Percentiles rank a stretch among this genome's conserved stretches.
These are phyloP conservation scores for Colletotrichum sp. DNA, from an alignment of 2,329 filamentous ascomycete species.

Conservation along the genomic window DNA sequence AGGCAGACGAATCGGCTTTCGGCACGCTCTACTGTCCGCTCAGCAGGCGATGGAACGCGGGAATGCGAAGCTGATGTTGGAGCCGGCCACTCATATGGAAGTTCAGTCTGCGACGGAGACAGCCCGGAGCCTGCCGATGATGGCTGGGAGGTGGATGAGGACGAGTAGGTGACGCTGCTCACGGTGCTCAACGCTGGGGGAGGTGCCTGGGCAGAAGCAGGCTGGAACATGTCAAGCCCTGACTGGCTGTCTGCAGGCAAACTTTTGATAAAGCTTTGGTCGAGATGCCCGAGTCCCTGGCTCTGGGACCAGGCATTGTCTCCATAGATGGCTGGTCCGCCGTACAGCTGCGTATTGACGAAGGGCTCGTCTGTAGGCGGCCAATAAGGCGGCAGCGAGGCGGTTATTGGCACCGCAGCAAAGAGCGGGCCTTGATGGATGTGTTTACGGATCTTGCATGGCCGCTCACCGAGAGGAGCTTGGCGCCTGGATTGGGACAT, in stretches of 20 bases:
- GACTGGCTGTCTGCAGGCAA: neutral
- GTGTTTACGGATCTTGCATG: neutral
- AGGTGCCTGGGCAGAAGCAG: neutral
- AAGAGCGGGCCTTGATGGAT: neutral
- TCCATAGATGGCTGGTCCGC: neutral
- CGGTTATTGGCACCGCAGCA: neutral
- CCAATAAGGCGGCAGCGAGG: conserved; percentile 8
- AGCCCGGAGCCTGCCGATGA: conserved; percentile 33
- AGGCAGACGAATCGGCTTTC: conserved; percentile 28
- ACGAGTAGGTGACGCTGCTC: conserved; percentile 28
- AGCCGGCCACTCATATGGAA: conserved; percentile 24
- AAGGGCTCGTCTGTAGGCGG: neutral
- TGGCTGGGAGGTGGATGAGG: conserved; percentile 22
- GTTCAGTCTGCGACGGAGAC: conserved; percentile 34
- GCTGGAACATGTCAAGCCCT: neutral
- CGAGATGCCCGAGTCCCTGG: neutral
- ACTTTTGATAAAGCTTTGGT: neutral
- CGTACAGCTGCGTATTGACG: neutral
- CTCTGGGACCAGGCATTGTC: neutral
- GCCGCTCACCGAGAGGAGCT: neutral
- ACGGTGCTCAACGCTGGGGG: conserved; percentile 26
- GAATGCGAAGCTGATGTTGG: conserved; percentile 13
- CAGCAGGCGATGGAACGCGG: conserved; percentile 28
- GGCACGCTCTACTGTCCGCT: conserved; percentile 3
- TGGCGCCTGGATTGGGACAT: neutral